A percentile compares a stretch with the other conserved stretches of the same genome.
These are phyloP conservation scores for Cydonia oblonga DNA, from an alignment of 331 rosid genomes.

Conservation along the genomic window DNA sequence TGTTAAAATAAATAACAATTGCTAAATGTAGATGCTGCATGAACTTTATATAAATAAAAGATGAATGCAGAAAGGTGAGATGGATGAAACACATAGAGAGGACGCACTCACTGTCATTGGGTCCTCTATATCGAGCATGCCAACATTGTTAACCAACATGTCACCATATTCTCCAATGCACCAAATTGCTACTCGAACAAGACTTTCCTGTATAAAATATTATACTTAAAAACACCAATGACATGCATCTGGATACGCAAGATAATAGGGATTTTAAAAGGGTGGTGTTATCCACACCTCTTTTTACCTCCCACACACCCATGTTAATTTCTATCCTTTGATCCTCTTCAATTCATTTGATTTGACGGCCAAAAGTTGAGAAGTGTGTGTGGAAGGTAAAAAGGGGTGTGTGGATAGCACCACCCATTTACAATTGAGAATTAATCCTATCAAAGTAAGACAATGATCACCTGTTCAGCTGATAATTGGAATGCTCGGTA, in stretches of 20 bases:
- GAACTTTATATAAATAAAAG: background rate
- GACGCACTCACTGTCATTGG: constrained; percentile 63
- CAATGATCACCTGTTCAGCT: constrained; percentile 61
- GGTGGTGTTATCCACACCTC: too few relatives aligned
- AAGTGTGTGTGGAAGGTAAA: too few relatives aligned
- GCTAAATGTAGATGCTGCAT: background rate
- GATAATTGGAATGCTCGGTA: constrained; percentile 76
- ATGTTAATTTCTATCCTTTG: too few relatives aligned
- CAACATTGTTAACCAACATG: constrained; percentile 64
- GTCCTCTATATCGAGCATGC: constrained; percentile 83
- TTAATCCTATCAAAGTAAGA: constrained; percentile 11
- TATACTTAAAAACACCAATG: background rate
- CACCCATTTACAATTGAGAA: background rate
- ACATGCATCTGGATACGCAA: background rate
- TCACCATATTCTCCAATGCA: constrained; percentile 97
- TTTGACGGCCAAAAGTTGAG: too few relatives aligned
- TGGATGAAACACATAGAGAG: constrained; percentile 4
- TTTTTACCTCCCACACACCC: too few relatives aligned
- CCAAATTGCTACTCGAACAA: constrained; percentile 97
- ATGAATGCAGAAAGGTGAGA: background rate
- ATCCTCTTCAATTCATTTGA: too few relatives aligned
- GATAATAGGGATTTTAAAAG: constrained; percentile 7
- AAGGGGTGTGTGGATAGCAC: too few relatives aligned
- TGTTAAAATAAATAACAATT: background rate
- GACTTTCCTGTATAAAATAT: constrained; percentile 62